phyloP scores from a whole-genome alignment of 2,329 filamentous ascomycete genomes.

The Diaporthe aspalathi region DNA sequence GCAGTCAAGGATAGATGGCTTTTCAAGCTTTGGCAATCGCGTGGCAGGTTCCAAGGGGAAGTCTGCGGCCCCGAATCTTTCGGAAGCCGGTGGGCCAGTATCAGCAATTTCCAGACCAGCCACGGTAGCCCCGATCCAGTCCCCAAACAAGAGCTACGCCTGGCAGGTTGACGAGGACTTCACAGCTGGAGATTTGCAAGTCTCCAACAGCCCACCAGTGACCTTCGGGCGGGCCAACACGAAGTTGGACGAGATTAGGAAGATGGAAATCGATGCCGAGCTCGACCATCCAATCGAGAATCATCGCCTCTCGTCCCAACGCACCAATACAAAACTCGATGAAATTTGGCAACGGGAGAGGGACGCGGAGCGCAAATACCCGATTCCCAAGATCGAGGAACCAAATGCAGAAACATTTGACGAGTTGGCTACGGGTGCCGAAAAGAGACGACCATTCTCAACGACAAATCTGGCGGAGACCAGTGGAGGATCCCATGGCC shows the following conservation, averaged over 20 bases:
- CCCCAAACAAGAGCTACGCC: conserved; percentile 64
- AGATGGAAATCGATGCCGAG: conserved; percentile 49
- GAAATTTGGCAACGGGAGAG: conserved; percentile 40
- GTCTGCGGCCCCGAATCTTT: not conserved
- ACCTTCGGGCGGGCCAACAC: conserved; percentile 51
- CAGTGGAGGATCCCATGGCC: conserved; percentile 40
- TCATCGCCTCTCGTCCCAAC: conserved; percentile 24
- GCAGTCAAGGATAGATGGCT: conserved; percentile 17
- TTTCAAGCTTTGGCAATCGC: conserved; percentile 26
- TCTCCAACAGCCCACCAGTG: conserved; percentile 68
- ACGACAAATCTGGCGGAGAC: not conserved
- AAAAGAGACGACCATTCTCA: not conserved
- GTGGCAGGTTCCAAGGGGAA: conserved; percentile 23
- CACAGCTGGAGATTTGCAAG: conserved; percentile 65
- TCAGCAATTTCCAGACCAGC: conserved; percentile 42
- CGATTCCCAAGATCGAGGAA: conserved; percentile 10
- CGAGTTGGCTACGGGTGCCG: not conserved
- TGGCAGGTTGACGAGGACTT: conserved; percentile 70
- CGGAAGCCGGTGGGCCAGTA: conserved; percentile 34
- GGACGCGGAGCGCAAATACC: conserved; percentile 31
- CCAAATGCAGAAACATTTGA: not conserved
- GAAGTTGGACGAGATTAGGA: conserved; percentile 51
- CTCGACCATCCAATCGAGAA: conserved; percentile 35
- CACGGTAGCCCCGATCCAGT: conserved; percentile 44
- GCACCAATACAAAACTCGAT: conserved; percentile 38